Base-by-base conservation (phyloP, 495 filamentous ascomycete species). In the Penicillium turbatum region DNA sequence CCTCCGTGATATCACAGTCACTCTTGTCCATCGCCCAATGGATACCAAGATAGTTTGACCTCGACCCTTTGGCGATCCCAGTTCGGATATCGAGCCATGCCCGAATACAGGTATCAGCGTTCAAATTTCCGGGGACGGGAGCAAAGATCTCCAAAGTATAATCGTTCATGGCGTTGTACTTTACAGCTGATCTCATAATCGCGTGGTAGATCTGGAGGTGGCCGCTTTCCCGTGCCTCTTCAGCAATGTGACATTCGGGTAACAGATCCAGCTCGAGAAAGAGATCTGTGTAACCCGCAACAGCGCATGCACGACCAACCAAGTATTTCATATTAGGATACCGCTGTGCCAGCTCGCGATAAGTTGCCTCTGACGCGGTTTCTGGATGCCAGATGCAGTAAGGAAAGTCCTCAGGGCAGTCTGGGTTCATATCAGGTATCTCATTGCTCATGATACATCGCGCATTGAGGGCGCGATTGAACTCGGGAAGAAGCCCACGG, bases 311-410 rank as follows among this genome's bases (percentile, higher is more conserved):
- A 30, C 60, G 48, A 19, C 51, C 60, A 26, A 63, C 50, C 17
- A 60, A 49, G 34, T 65, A 65, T 15, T 27, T 19, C 43, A 60
- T 53, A 17, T 44, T 29, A 19, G 55, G 55, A 38, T 48, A 58
- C 9, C 46, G 50, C 7, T 43, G 29, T 3, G 29, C 43, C 12
- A 72, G 51, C 16, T 17, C 19, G 5, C 62, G 55, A 40, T 66
- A 67, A 0, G 69, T 69, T 16, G 54, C 50, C 48, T 70, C 65
- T 17, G 24, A 46, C 21, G 69, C 65, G 9, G 62, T 30, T 5
- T 65, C 53, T 15, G 67, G 67, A 46, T 70, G 39, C 67, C 67
- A 72, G 32, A 72, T 66, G 12, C 52, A 54, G 31, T 54, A 54
- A 6, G 52, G 52, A 8, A 12, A 19, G 10, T 21, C 16, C 19